Percentiles rank a stretch among this genome's conserved stretches.
Evolutionary conservation across 345 rosid species (phyloP).

Genomic region (Erucastrum elatum): DNA sequence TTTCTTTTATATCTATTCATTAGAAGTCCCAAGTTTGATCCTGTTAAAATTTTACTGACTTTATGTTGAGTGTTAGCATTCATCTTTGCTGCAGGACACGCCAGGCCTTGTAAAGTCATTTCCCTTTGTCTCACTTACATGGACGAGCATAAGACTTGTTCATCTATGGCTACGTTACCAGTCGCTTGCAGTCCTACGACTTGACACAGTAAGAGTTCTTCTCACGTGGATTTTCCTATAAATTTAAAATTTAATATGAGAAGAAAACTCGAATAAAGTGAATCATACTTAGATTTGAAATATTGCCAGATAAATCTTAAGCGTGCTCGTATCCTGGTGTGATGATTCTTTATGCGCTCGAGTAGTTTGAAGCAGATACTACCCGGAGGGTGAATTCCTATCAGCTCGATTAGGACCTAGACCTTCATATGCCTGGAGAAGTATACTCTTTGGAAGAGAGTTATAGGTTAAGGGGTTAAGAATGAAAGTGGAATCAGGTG

Average conservation of each 20-base stretch:
- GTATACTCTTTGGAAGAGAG: too few species aligned
- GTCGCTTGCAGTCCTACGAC: constrained; percentile 69
- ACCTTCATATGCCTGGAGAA: too few species aligned
- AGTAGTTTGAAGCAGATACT: too few species aligned
- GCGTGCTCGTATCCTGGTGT: constrained; percentile 81
- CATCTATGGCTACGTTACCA: constrained; percentile 92
- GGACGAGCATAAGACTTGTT: constrained; percentile 72
- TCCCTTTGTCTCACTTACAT: constrained; percentile 63
- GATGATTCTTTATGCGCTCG: too few species aligned
- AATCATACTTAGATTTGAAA: not conserved
- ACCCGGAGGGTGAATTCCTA: too few species aligned
- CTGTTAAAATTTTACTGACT: not conserved
- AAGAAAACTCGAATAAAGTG: not conserved
- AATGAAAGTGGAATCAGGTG: too few species aligned
- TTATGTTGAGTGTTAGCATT: constrained; percentile 24
- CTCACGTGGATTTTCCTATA: constrained; percentile 6
- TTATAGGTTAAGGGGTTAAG: too few species aligned
- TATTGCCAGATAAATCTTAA: constrained; percentile 78
- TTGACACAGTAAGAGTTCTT: constrained; percentile 58
- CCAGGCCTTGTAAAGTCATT: constrained; percentile 57
- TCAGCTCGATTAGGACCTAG: too few species aligned
- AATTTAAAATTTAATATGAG: not conserved
- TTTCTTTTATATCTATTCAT: constrained; percentile 4
- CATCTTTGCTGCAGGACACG: constrained; percentile 65
- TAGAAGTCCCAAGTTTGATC: not conserved